Evolutionary conservation across 1,139 yeast genomes (phyloP).

Genomic region (Geotrichum candidum): DNA sequence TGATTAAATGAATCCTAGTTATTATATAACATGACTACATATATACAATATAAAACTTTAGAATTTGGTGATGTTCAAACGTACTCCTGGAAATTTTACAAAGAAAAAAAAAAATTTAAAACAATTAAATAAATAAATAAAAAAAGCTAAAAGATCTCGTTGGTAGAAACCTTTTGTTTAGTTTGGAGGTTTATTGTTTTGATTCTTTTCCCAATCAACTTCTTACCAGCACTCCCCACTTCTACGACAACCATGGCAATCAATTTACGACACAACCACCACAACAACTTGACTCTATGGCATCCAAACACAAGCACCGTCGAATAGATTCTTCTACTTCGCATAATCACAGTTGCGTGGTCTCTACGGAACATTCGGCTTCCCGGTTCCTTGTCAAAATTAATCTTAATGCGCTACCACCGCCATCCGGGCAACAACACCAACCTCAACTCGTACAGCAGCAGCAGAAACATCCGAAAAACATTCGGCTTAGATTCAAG

Average conservation of each 20-base stretch:
- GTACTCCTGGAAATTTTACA: not conserved
- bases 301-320: not conserved
- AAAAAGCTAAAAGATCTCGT: too few relatives aligned
- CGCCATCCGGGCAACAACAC: not conserved
- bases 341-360: not conserved
- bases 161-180: not conserved
- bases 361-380: not conserved
- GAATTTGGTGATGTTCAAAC: not conserved
- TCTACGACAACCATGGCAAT: not conserved
- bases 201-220: not conserved
- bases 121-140: too few relatives aligned
- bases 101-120: not conserved
- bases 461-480: not conserved
- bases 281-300: not conserved
- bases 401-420: not conserved
- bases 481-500: not conserved
- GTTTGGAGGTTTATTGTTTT: not conserved
- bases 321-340: not conserved
- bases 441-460: not conserved
- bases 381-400: not conserved
- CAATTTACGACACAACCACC: not conserved
- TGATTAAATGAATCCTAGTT: constrained; percentile 16
- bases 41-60: not conserved
- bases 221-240: not conserved
- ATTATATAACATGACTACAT: constrained; percentile 3